Conservation (phyloP, 2,329 filamentous ascomycete species). For the Xylariaceae sp. region DNA sequence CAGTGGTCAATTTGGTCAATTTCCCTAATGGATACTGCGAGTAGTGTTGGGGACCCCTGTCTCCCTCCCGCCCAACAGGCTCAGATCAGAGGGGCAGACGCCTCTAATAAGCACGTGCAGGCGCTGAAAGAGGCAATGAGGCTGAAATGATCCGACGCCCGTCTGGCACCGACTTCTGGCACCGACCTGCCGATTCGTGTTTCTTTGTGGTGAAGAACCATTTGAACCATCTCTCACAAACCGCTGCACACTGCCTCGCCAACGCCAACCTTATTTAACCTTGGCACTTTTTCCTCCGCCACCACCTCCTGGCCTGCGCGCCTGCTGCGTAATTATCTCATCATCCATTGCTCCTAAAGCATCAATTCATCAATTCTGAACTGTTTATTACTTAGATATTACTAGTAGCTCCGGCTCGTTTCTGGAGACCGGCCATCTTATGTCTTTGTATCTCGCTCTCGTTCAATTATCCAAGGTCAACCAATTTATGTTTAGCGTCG, state of each 20-base stretch:
- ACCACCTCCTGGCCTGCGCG: slow-evolving; percentile 8
- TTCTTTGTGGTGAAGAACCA: too few species aligned
- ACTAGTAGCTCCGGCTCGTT: neutral
- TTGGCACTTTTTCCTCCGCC: slow-evolving; percentile 4
- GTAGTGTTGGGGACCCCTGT: neutral
- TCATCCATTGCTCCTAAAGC: slow-evolving; percentile 2
- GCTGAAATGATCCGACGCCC: neutral
- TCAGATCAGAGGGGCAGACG: slow-evolving; percentile 14
- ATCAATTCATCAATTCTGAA: neutral
- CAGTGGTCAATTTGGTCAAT: slow-evolving; percentile 25
- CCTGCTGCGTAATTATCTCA: slow-evolving; percentile 21
- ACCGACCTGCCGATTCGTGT: neutral
- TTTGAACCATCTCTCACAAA: neutral
- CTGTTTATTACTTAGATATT: neutral
- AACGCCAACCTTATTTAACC: slow-evolving; percentile 3
- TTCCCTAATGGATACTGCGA: slow-evolving; percentile 23
- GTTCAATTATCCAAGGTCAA: neutral
- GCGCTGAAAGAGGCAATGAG: neutral
- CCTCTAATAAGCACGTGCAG: neutral
- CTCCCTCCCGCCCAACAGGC: slow-evolving; percentile 6
- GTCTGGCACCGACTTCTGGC: neutral
- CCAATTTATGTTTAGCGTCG: slow-evolving; percentile 1
- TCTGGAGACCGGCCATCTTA: neutral
- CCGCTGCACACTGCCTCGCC: slow-evolving; percentile 13
- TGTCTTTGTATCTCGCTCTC: neutral